Evolutionary conservation across 306 rosid genomes (phyloP), one percentile per base, ranked within the genome.

Genomic region (Crotalaria pallida): DNA sequence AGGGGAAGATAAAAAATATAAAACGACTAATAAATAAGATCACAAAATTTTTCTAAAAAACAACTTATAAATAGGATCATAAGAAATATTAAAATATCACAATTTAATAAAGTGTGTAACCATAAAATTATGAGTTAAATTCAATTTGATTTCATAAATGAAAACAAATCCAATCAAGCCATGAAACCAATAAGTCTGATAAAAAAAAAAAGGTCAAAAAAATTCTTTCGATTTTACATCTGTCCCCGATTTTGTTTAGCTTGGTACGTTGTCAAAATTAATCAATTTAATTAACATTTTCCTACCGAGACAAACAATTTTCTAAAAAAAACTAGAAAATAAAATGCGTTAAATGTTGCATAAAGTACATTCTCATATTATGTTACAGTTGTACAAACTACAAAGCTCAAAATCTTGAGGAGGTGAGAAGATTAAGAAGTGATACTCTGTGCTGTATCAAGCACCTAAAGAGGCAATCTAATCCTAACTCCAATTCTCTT

Each of bases 371-470:
- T 12, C 40, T 48, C 5, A 29, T 19, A 18, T 11, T 11, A 47
- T 3, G 33, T 1, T 15, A 41, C 44, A 52, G 0, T n/a, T 16
- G 65, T 63, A 71, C 73, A 47, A 56, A n/a, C n/a, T n/a, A n/a
- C n/a, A n/a, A 24, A 71, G 3, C 36, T 65, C 24, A 58, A 62
- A 55, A 71, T 56, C 2, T 64, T 64, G 19, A 77, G 1, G 36
- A 34, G 22, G 85, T 84, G 18, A 74, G 58, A 27, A 78, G 77
- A 60, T 81, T 79, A 41, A 84, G 83, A 57, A 81, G 70, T 19
- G 84, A 78, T 18, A 76, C 86, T 52, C 79, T 85, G 10, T 75
- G 64, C 50, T 73, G 75, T 47, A 85, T 72, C n/a, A 85, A 44
- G 51, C 81, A 73, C 75, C 84, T 82, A 65, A 76, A 82, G 34